These are phyloP conservation scores for Vigna trinervia DNA, from an alignment of 306 rosid species.

Conservation along the genomic window DNA sequence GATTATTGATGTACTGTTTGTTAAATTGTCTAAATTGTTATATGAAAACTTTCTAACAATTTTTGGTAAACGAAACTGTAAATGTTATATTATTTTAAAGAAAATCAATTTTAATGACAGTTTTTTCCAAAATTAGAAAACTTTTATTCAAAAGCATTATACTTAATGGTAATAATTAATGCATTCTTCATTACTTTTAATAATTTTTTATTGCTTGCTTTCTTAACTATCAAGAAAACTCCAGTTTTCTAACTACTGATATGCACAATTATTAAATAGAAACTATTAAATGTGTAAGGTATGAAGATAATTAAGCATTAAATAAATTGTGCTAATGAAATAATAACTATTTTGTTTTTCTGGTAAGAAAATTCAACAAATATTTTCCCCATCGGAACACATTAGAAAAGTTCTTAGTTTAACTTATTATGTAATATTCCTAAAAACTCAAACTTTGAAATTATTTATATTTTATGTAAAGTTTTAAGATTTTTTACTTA, in stretches of 20 bases:
- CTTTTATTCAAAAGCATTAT: background rate
- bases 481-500: no score
- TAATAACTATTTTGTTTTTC: background rate
- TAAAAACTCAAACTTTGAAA: background rate
- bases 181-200: background rate
- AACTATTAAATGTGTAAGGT: background rate
- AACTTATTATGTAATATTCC: no score
- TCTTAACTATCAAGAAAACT: background rate
- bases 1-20: no score
- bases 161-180: background rate
- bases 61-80: no score
- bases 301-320: background rate
- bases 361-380: background rate
- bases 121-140: background rate
- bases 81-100: no score
- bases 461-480: no score
- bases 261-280: background rate
- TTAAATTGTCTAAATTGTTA: no score
- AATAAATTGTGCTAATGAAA: background rate
- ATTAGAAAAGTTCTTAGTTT: background rate
- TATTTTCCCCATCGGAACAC: background rate
- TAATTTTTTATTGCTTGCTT: background rate
- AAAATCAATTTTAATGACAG: no score
- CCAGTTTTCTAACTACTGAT: no score
- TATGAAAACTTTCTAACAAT: no score